Base-by-base conservation (phyloP, 176 grass and related monocot genomes). In the Lolium perenne region DNA sequence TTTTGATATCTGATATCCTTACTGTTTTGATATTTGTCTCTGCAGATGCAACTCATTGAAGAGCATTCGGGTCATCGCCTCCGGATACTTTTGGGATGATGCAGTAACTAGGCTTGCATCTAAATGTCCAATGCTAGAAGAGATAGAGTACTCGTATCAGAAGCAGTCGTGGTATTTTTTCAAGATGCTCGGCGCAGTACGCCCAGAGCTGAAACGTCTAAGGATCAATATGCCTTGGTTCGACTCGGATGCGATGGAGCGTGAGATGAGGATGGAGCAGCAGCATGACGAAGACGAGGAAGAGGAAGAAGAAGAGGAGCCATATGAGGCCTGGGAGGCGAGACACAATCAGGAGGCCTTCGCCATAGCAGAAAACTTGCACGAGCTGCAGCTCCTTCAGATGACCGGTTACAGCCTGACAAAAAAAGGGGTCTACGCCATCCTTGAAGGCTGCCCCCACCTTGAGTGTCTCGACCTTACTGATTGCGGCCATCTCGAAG, bases 101-200 rank as follows among this genome's bases (percentile, higher is more conserved):
- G 12, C 73, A 77, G 38, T 83, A 20, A 53, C 22, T 66, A 91
- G 12, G 62, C n/a, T 80, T 7, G 65, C 62, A 84, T 22, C 25
- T 8, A 85, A 74, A 76, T 87, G 83, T 71, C 89, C 80, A 25
- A 60, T 76, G 60, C 86, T 88, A 32, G 89, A 91, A 80, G 81
- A 88, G 86, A 68, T 91, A 58, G 80, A 88, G 43, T 87, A 76
- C 80, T 87, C 80, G n/a, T 43, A 75, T 59, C 76, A 80, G 17
- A 68, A 14, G 65, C 54, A n/a, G 4, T 21, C 58, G 21, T 20
- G 71, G 17, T 23, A 4, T 6, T 77, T 88, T 8, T 84, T 65
- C 53, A 62, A 65, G 51, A 2, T 18, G 22, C 4, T 91, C 12
- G 84, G 85, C 3, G 15, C 10, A n/a, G 86, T 76, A 4, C 45